Percentiles rank a stretch among this genome's conserved stretches.
These are phyloP conservation scores for Mucor velutinosus DNA, from an alignment of 371 early-diverging fungal species.

Conservation along the genomic window DNA sequence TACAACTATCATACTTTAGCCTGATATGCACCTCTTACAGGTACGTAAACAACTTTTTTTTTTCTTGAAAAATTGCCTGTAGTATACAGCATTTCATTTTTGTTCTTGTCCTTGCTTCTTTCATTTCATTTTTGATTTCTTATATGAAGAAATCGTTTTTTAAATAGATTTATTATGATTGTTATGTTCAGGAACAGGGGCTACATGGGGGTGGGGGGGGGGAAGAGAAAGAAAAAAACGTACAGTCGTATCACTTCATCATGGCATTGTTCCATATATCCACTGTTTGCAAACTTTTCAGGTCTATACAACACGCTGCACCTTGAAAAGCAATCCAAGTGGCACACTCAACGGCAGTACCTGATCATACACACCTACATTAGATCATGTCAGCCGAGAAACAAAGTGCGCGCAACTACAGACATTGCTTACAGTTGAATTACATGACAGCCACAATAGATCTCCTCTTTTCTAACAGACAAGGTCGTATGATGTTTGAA, in stretches of 20 bases:
- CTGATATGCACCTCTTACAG: background rate
- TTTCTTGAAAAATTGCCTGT: background rate
- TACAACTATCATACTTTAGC: background rate
- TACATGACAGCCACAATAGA: background rate
- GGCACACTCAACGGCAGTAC: too few species aligned
- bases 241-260: too few species aligned
- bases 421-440: background rate
- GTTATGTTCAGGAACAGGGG: background rate
- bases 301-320: too few species aligned
- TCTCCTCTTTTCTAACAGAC: background rate
- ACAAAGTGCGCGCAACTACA: background rate
- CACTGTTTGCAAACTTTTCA: too few species aligned
- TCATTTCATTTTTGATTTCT: background rate
- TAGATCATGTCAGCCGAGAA: background rate
- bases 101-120: background rate
- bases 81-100: background rate
- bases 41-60: background rate
- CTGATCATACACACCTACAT: background rate
- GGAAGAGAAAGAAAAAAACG: too few species aligned
- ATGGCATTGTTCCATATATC: too few species aligned
- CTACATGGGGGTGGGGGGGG: background rate
- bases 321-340: too few species aligned
- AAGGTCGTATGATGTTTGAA: background rate
- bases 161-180: background rate
- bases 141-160: conserved; percentile 1